Conservation (phyloP, 1,139 yeast genomes). For the Trichomonascaceae sp. region DNA sequence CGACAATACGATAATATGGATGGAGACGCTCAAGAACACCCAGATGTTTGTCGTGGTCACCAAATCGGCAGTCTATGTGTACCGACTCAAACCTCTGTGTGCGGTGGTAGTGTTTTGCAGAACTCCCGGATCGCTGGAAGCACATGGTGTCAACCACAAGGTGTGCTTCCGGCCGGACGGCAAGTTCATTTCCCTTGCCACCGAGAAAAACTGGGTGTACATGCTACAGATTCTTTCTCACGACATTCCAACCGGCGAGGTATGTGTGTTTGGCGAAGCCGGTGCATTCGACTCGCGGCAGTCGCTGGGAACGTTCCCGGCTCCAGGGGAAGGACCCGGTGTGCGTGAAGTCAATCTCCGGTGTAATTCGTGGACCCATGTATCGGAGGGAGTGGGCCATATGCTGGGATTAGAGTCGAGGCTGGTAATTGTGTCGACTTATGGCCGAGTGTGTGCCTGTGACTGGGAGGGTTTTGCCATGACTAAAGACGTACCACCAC, state of each 20-base stretch:
- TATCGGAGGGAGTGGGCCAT: neutral
- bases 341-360: slow-evolving; percentile 24
- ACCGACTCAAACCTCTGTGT: slow-evolving; percentile 19
- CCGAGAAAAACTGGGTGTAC: slow-evolving; percentile 13
- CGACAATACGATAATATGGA: slow-evolving; percentile 8
- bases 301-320: slow-evolving; percentile 15
- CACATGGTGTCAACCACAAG: slow-evolving; percentile 20
- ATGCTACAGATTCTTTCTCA: slow-evolving; percentile 2
- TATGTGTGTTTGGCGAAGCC: slow-evolving; percentile 3
- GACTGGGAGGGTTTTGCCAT: slow-evolving; percentile 21
- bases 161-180: slow-evolving; percentile 24
- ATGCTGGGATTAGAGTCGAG: slow-evolving; percentile 18
- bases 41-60: slow-evolving; percentile 11
- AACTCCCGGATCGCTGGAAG: slow-evolving; percentile 17
- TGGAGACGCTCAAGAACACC: slow-evolving; percentile 12
- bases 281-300: neutral
- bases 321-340: slow-evolving; percentile 30
- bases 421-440: slow-evolving; percentile 12
- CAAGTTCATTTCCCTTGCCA: slow-evolving; percentile 20
- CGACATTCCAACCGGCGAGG: slow-evolving; percentile 1
- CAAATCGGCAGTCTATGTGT: slow-evolving; percentile 12
- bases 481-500: too few species aligned
- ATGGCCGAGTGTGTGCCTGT: slow-evolving; percentile 2
- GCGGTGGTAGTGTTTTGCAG: slow-evolving; percentile 24
- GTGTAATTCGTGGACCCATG: slow-evolving; percentile 8